Evolutionary conservation across 2,329 filamentous ascomycete genomes (phyloP).

Genomic region (Epichloe sp.): DNA sequence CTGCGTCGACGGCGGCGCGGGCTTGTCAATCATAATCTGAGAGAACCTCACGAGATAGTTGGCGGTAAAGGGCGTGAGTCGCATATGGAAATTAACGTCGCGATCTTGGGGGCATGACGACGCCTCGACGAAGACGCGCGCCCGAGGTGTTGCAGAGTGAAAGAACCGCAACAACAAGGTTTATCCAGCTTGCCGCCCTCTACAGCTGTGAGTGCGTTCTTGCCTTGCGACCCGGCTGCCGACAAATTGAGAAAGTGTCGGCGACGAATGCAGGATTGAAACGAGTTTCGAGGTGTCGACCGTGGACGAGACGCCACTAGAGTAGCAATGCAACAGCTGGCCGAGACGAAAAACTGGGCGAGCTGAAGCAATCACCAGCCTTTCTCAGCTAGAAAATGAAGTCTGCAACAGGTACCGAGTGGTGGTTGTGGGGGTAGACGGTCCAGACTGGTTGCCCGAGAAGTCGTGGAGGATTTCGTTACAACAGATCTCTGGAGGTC

Average conservation of each 20-base stretch:
- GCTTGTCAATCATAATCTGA: constrained; percentile 52
- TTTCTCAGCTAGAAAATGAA: constrained; percentile 8
- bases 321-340: constrained; percentile 2
- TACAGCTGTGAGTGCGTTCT: not conserved
- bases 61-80: constrained; percentile 24
- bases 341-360: constrained; percentile 3
- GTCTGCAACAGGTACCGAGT: constrained; percentile 10
- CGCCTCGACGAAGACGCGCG: constrained; percentile 32
- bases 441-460: constrained; percentile 17
- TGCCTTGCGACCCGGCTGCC: not conserved
- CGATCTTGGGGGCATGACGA: constrained; percentile 46
- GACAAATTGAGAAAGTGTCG: not conserved
- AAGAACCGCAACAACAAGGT: constrained; percentile 2
- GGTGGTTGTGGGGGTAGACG: constrained; percentile 12
- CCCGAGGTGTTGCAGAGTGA: constrained; percentile 8
- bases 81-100: constrained; percentile 31
- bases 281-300: not conserved
- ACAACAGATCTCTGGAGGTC: constrained; percentile 8
- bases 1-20: constrained; percentile 39
- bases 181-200: not conserved
- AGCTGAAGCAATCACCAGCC: not conserved
- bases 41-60: constrained; percentile 28
- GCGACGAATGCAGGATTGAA: not conserved
- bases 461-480: constrained; percentile 19
- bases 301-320: not conserved